Evolutionary conservation across 2,329 filamentous ascomycete species (phyloP).

Genomic region (Dendrostoma leiphaemia): DNA sequence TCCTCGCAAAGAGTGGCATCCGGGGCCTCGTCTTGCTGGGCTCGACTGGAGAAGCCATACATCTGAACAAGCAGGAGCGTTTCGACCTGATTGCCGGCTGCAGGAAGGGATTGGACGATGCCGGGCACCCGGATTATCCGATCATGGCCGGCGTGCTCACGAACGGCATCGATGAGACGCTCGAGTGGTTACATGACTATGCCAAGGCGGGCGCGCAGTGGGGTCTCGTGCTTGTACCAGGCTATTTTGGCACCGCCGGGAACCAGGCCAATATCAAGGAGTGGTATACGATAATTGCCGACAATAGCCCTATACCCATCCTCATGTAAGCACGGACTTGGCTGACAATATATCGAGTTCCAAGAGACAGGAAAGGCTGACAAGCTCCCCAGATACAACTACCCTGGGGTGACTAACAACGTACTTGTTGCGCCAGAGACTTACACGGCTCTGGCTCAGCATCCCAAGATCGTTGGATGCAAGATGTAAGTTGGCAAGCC

Average conservation of each 20-base stretch:
- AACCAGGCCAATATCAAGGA: slow-evolving; percentile 57
- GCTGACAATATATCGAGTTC: too few species aligned
- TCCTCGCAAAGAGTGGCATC: slow-evolving; percentile 59
- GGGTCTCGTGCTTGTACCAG: slow-evolving; percentile 62
- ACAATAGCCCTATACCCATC: slow-evolving; percentile 57
- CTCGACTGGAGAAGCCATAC: slow-evolving; percentile 63
- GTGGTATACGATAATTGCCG: slow-evolving; percentile 62
- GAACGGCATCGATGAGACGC: slow-evolving; percentile 55
- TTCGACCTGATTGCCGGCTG: slow-evolving; percentile 52
- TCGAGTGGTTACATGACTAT: slow-evolving; percentile 48
- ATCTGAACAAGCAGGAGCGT: slow-evolving; percentile 58
- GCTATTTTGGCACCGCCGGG: slow-evolving; percentile 61
- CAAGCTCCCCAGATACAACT: slow-evolving; percentile 41
- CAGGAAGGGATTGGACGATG: slow-evolving; percentile 51
- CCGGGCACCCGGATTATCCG: slow-evolving; percentile 56
- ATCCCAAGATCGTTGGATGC: slow-evolving; percentile 66
- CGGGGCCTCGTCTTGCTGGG: slow-evolving; percentile 61
- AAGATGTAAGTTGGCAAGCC: slow-evolving; percentile 50
- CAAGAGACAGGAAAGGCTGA: neutral
- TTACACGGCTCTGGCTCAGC: slow-evolving; percentile 54
- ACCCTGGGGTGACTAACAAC: slow-evolving; percentile 66
- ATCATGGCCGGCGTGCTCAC: slow-evolving; percentile 62
- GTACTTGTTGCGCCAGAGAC: slow-evolving; percentile 57
- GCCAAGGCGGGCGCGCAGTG: slow-evolving; percentile 58
- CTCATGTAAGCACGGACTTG: slow-evolving; percentile 61